phyloP scores from a whole-genome alignment of 108 stramenopile species.

The Licmophora abbreviata region DNA sequence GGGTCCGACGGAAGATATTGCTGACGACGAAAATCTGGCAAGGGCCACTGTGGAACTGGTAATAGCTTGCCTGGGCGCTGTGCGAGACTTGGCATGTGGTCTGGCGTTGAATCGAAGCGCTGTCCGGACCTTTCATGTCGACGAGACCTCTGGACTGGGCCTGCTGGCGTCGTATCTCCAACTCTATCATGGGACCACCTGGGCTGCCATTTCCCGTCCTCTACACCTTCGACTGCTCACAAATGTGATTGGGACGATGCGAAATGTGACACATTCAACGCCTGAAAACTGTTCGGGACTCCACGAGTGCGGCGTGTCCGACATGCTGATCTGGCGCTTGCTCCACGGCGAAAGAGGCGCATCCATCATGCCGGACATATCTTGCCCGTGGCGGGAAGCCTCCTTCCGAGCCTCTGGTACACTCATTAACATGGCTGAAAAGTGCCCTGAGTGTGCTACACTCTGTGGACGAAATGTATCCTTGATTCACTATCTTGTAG shows the following conservation, averaged over 20 bases:
- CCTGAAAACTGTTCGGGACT: slow-evolving; percentile 27
- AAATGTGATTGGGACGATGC: slow-evolving; percentile 26
- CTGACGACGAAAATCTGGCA: background rate
- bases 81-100: slow-evolving; percentile 44
- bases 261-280: slow-evolving; percentile 43
- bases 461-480: slow-evolving; percentile 19
- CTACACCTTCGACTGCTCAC: slow-evolving; percentile 33
- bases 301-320: slow-evolving; percentile 19
- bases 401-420: slow-evolving; percentile 32
- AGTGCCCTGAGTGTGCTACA: slow-evolving; percentile 25
- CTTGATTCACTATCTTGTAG: slow-evolving; percentile 29
- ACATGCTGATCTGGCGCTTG: slow-evolving; percentile 23
- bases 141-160: slow-evolving; percentile 18
- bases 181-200: slow-evolving; percentile 22
- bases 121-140: slow-evolving; percentile 22
- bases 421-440: slow-evolving; percentile 48
- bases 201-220: slow-evolving; percentile 19
- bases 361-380: slow-evolving; percentile 12
- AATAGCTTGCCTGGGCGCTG: slow-evolving; percentile 22
- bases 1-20: background rate
- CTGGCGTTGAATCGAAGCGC: slow-evolving; percentile 30
- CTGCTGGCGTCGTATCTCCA: slow-evolving; percentile 17
- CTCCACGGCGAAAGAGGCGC: background rate
- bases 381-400: slow-evolving; percentile 37
- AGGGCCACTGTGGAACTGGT: slow-evolving; percentile 15